These are phyloP conservation scores for Dendryphion nanum DNA, from an alignment of 2,329 filamentous ascomycete species.

Conservation along the genomic window DNA sequence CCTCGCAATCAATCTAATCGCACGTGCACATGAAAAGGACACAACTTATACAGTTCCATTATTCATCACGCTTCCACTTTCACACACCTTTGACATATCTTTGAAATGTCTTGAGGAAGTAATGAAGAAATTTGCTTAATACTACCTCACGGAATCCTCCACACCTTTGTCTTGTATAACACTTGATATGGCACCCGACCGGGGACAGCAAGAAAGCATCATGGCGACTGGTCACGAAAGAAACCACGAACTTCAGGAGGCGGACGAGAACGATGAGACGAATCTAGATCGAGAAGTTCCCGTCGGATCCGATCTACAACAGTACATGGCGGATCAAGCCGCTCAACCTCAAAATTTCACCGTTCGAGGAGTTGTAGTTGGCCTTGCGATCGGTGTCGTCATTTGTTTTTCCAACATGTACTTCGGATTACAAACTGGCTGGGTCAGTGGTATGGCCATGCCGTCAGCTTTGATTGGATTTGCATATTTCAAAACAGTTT, in stretches of 20 bases:
- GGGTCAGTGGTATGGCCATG: slow-evolving; percentile 92
- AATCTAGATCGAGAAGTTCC: too few relatives aligned
- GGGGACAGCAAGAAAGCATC: slow-evolving; percentile 19
- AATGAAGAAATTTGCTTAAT: too few relatives aligned
- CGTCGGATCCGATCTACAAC: slow-evolving; percentile 17
- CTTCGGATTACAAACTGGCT: slow-evolving; percentile 91
- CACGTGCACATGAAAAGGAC: too few relatives aligned
- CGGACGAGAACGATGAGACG: too few relatives aligned
- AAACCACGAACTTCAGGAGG: slow-evolving; percentile 16
- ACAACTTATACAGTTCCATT: too few relatives aligned
- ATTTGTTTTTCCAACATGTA: slow-evolving; percentile 99
- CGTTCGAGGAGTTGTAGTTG: slow-evolving; percentile 72
- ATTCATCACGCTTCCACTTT: too few relatives aligned
- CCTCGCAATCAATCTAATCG: too few relatives aligned
- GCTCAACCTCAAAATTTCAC: slow-evolving; percentile 72
- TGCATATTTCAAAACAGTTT: slow-evolving; percentile 81
- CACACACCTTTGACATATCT: too few relatives aligned
- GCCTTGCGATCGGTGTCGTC: slow-evolving; percentile 79
- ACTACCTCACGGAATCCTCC: too few relatives aligned
- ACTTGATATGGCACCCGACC: slow-evolving; percentile 37
- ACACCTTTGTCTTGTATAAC: too few relatives aligned
- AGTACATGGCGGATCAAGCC: slow-evolving; percentile 31
- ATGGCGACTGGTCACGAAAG: slow-evolving; percentile 14
- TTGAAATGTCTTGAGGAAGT: too few relatives aligned
- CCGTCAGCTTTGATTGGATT: slow-evolving; percentile 92